Conservation (phyloP, 139 green algal species). For the Chlamydomonas applanata region DNA sequence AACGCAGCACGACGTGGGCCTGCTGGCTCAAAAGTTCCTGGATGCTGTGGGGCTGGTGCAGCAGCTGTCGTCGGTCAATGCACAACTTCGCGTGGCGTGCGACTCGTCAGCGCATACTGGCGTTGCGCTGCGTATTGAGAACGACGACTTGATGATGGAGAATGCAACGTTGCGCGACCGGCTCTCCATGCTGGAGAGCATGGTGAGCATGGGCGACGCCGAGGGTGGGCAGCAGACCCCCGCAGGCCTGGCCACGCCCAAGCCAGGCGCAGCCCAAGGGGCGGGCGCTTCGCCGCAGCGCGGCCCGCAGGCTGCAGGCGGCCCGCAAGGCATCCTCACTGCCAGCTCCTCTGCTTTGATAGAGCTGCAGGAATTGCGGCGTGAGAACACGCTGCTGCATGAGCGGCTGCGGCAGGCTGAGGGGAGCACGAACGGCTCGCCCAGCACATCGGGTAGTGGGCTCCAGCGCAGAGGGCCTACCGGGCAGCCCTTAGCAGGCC, state of each 20-base stretch:
- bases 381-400: constrained; percentile 31
- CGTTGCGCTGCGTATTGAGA: constrained; percentile 5
- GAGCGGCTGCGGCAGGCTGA: constrained; percentile 19
- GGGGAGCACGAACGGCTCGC: background rate
- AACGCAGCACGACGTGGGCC: constrained; percentile 18
- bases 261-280: too few species aligned
- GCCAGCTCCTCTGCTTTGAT: constrained; percentile 17
- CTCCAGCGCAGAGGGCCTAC: background rate
- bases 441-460: background rate
- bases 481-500: background rate
- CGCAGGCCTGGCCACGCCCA: background rate
- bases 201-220: constrained; percentile 16
- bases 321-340: constrained; percentile 17
- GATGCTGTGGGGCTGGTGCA: constrained; percentile 23
- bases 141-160: constrained; percentile 33
- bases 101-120: background rate
- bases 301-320: background rate
- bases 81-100: constrained; percentile 29
- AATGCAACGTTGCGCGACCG: constrained; percentile 27
- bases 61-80: constrained; percentile 11
- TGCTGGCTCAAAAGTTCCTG: constrained; percentile 25
- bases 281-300: background rate
- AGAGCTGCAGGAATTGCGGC: constrained; percentile 19
- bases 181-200: constrained; percentile 27
- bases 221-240: background rate